Conservation (phyloP, 495 filamentous ascomycete genomes). For the Platismatia glauca region DNA sequence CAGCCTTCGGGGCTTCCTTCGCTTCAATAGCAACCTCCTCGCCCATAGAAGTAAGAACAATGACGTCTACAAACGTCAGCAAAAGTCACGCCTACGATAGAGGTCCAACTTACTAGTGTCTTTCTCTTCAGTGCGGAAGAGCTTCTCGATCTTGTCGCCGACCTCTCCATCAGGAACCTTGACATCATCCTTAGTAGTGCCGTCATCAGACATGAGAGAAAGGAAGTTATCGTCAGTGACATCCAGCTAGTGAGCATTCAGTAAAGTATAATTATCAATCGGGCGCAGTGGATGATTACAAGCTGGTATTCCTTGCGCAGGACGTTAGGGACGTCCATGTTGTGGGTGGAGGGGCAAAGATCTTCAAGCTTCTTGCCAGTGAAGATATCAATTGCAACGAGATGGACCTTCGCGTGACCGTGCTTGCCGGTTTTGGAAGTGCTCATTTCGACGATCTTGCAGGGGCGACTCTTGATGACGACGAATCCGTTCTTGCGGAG, state of each 20-base stretch:
- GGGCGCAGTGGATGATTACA: constrained; percentile 42
- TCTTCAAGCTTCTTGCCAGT: constrained; percentile 99
- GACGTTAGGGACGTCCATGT: constrained; percentile 99
- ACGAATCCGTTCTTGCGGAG: constrained; percentile 98
- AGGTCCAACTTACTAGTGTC: constrained; percentile 63
- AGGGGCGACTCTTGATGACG: constrained; percentile 94
- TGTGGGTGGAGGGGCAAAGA: constrained; percentile 98
- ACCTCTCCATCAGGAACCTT: constrained; percentile 84
- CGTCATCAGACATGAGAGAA: constrained; percentile 72
- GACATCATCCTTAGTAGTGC: constrained; percentile 86
- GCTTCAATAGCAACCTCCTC: constrained; percentile 87
- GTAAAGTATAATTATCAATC: neutral
- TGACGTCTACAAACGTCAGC: constrained; percentile 54
- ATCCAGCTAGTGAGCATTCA: constrained; percentile 52
- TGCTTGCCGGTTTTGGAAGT: constrained; percentile 99
- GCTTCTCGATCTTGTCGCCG: constrained; percentile 67
- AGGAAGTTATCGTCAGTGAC: constrained; percentile 87
- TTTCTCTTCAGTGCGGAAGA: constrained; percentile 66
- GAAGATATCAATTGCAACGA: constrained; percentile 97
- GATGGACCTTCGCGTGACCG: constrained; percentile 99
- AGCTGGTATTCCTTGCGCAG: constrained; percentile 83
- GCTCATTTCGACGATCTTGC: constrained; percentile 99
- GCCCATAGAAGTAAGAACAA: constrained; percentile 88
- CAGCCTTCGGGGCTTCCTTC: constrained; percentile 66
- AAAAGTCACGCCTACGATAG: neutral